phyloP scores from a whole-genome alignment of 805 yeast species.

The Lipomyces japonicus region DNA sequence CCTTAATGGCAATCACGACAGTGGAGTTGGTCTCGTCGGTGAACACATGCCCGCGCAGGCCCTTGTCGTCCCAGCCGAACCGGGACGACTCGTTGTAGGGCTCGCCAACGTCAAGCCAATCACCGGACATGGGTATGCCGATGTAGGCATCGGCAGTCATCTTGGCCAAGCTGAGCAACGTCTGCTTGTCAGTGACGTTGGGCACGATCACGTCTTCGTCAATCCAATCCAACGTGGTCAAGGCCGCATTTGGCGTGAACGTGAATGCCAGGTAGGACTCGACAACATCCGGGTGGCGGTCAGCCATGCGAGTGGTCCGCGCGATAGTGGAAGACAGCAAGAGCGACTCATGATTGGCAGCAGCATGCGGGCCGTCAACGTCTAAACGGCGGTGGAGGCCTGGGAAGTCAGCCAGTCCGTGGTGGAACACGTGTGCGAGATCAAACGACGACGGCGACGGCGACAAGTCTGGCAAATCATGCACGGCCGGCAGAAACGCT shows the following conservation, averaged over 20 bases:
- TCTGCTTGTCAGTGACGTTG: conserved; percentile 67
- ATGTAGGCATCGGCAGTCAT: conserved; percentile 94
- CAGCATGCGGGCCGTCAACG: too few species aligned
- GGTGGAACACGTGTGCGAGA: neutral
- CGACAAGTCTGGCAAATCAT: too few species aligned
- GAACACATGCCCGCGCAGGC: conserved; percentile 89
- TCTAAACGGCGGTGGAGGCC: too few species aligned
- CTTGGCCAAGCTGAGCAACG: conserved; percentile 70
- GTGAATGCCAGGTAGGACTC: conserved; percentile 65
- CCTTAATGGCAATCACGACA: conserved; percentile 80
- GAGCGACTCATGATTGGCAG: too few species aligned
- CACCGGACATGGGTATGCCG: conserved; percentile 67
- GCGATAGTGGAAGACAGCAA: too few species aligned
- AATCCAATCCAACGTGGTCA: conserved; percentile 21
- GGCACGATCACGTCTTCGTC: conserved; percentile 49
- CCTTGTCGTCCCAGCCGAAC: conserved; percentile 85
- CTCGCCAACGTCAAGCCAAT: conserved; percentile 72
- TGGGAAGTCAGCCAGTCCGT: neutral
- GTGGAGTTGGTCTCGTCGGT: conserved; percentile 53
- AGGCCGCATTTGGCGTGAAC: conserved; percentile 24
- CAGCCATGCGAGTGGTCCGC: conserved; percentile 38
- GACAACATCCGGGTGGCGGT: conserved; percentile 57
- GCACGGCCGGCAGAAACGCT: too few species aligned
- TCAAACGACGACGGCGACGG: neutral
- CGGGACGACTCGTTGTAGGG: conserved; percentile 39